These are phyloP conservation scores for Trametes punicea DNA, from an alignment of 768 basidiomycete species.

Conservation along the genomic window DNA sequence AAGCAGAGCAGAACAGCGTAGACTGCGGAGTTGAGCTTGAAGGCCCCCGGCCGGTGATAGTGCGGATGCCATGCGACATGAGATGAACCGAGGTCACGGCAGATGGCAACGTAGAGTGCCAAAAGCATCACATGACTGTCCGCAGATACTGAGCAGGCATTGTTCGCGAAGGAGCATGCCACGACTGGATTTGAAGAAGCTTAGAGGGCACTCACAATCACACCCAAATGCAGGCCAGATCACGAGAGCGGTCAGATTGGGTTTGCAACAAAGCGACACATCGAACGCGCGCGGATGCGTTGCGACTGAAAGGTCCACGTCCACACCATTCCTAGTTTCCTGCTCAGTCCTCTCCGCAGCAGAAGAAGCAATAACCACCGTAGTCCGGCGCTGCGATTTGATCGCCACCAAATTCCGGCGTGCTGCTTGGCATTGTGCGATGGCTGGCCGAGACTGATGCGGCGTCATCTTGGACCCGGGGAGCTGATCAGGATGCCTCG, in stretches of 20 bases:
- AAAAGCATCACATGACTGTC: too few relatives aligned
- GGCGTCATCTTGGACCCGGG: conserved; percentile 4
- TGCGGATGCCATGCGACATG: too few relatives aligned
- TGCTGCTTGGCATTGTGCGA: background rate
- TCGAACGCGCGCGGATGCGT: background rate
- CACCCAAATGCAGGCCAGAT: background rate
- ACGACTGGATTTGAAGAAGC: background rate
- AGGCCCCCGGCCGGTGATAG: too few relatives aligned
- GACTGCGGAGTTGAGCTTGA: too few relatives aligned
- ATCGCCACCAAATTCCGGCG: background rate
- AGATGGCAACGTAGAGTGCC: too few relatives aligned
- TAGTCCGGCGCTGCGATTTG: background rate
- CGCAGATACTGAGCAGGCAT: too few relatives aligned
- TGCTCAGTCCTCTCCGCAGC: background rate
- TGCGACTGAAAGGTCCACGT: background rate
- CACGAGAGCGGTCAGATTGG: conserved; percentile 7
- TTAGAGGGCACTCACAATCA: conserved; percentile 1
- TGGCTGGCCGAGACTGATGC: background rate
- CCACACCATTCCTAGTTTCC: too few relatives aligned
- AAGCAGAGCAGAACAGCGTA: background rate
- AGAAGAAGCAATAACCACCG: background rate
- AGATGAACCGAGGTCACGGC: too few relatives aligned
- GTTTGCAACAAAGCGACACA: background rate
- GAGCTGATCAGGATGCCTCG: background rate
- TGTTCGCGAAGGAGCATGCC: background rate